Percentiles rank a stretch among this genome's conserved stretches.
Evolutionary conservation across 805 yeast genomes (phyloP).

Genomic region (Millerozyma acaciae): DNA sequence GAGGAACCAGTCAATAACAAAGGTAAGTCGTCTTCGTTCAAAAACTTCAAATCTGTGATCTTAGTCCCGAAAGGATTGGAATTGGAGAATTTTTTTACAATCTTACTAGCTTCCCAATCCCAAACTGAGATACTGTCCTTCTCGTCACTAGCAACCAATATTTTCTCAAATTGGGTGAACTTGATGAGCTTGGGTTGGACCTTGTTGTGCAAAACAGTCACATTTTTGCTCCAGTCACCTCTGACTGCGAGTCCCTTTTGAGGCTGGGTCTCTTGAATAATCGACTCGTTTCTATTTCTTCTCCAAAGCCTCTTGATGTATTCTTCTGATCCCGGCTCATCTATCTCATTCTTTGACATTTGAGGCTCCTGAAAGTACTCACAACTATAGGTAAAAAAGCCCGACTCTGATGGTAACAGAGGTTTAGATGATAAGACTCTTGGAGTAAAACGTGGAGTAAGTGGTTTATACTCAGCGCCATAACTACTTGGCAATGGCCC

Average conservation of each 20-base stretch:
- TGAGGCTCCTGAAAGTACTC: slow-evolving; percentile 98
- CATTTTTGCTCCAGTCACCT: slow-evolving; percentile 78
- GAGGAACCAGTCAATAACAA: slow-evolving; percentile 82
- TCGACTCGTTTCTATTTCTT: slow-evolving; percentile 79
- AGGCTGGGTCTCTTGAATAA: slow-evolving; percentile 84
- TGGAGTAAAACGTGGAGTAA: slow-evolving; percentile 50
- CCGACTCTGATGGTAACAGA: slow-evolving; percentile 53
- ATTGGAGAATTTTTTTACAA: slow-evolving; percentile 68
- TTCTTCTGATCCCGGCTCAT: slow-evolving; percentile 89
- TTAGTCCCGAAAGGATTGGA: slow-evolving; percentile 85
- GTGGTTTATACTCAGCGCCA: slow-evolving; percentile 49
- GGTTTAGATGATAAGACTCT: slow-evolving; percentile 35
- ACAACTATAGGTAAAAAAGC: slow-evolving; percentile 69
- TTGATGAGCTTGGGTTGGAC: slow-evolving; percentile 76
- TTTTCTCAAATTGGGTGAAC: slow-evolving; percentile 89
- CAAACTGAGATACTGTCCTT: slow-evolving; percentile 79
- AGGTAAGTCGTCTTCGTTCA: slow-evolving; percentile 92
- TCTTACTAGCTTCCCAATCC: slow-evolving; percentile 73
- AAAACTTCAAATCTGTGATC: slow-evolving; percentile 77
- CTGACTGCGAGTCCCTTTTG: slow-evolving; percentile 78
- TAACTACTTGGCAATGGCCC: slow-evolving; percentile 35
- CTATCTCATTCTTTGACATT: slow-evolving; percentile 76
- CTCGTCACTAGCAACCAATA: slow-evolving; percentile 75
- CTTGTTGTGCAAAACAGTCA: slow-evolving; percentile 59
- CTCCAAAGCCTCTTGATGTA: slow-evolving; percentile 84